phyloP scores from a whole-genome alignment of 768 basidiomycete species.

The Termitomyces sp. region DNA sequence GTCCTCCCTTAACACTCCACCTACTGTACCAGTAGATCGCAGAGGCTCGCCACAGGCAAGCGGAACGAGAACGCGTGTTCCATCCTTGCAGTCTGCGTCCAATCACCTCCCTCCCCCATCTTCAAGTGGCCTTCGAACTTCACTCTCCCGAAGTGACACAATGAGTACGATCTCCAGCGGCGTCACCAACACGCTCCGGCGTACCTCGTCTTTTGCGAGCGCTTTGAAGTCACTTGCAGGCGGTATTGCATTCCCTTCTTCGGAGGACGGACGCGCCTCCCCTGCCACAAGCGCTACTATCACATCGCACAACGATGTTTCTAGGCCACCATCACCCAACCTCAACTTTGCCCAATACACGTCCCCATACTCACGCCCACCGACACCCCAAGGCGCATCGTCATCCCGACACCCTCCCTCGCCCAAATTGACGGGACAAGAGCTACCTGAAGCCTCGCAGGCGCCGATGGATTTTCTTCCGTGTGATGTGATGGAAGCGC shows the following conservation, averaged over 20 bases:
- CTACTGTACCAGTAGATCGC: conserved; percentile 38
- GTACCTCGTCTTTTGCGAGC: conserved; percentile 80
- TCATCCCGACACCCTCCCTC: conserved; percentile 20
- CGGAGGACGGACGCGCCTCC: conserved; percentile 47
- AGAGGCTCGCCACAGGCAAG: conserved; percentile 26
- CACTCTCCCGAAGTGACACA: conserved; percentile 55
- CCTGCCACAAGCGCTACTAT: conserved; percentile 22
- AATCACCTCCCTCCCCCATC: conserved; percentile 42
- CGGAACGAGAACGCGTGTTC: conserved; percentile 42
- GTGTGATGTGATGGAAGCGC: conserved; percentile 79
- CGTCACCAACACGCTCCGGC: conserved; percentile 64
- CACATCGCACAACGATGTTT: conserved; percentile 36
- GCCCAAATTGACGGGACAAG: conserved; percentile 22
- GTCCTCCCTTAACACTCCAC: conserved; percentile 55
- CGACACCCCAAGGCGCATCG: conserved; percentile 32
- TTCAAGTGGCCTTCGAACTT: conserved; percentile 40
- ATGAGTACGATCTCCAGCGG: conserved; percentile 59
- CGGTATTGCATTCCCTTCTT: conserved; percentile 64
- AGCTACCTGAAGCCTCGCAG: conserved; percentile 26
- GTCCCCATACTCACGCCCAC: conserved; percentile 66
- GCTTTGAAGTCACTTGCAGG: conserved; percentile 68
- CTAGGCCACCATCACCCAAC: conserved; percentile 75
- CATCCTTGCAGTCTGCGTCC: conserved; percentile 49
- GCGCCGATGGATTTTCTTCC: conserved; percentile 56
- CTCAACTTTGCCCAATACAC: conserved; percentile 73